phyloP scores from a whole-genome alignment of 164 flowering plant species.

The Stephania yunnanensis region DNA sequence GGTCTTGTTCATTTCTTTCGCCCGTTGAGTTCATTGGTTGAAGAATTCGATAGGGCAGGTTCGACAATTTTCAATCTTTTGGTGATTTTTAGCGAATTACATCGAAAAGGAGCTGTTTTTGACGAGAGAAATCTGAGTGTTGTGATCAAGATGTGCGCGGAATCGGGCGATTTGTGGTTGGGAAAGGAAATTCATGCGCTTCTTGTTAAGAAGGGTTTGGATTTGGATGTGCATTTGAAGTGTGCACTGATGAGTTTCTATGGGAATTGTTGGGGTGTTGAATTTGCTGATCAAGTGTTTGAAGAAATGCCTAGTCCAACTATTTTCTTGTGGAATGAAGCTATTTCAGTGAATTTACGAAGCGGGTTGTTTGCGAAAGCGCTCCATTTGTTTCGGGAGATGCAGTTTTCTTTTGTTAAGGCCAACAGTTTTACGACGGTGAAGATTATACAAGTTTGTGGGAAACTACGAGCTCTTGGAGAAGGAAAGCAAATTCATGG shows the following conservation, averaged over 20 bases:
- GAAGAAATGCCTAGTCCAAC: constrained; percentile 28
- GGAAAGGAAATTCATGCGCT: constrained; percentile 51
- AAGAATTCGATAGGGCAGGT: too few relatives aligned
- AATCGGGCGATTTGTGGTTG: constrained; percentile 29
- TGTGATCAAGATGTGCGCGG: constrained; percentile 34
- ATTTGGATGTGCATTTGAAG: constrained; percentile 32
- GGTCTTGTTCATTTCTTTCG: too few relatives aligned
- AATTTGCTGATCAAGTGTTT: constrained; percentile 35
- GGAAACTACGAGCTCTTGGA: constrained; percentile 34
- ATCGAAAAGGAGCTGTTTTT: constrained; percentile 35
- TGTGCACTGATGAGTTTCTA: constrained; percentile 56
- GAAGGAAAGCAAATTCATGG: constrained; percentile 65
- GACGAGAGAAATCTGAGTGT: constrained; percentile 20
- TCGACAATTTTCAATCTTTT: too few relatives aligned
- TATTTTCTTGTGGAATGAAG: constrained; percentile 45
- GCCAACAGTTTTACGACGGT: constrained; percentile 28
- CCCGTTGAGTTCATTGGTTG: too few relatives aligned
- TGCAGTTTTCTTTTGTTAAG: constrained; percentile 41
- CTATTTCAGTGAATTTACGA: constrained; percentile 30
- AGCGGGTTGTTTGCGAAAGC: constrained; percentile 28
- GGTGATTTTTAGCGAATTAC: too few relatives aligned
- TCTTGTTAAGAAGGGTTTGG: constrained; percentile 52
- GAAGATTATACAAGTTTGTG: constrained; percentile 54
- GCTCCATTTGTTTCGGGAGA: constrained; percentile 34
- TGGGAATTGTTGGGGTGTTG: constrained; percentile 34